phyloP scores from a whole-genome alignment of 148 eudicot genomes.

The Limonium bicolor region DNA sequence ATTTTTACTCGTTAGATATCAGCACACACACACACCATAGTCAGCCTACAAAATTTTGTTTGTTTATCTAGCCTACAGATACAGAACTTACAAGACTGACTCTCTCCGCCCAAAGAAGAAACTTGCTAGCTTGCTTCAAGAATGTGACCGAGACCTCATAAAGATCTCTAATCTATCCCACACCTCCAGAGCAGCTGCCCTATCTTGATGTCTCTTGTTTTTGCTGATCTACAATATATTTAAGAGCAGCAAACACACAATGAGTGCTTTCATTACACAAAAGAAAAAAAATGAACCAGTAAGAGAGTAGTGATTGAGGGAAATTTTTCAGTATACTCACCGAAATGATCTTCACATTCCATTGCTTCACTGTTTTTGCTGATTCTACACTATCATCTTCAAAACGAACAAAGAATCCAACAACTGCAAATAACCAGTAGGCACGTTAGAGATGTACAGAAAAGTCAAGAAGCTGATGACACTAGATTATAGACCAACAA shows the following conservation, averaged over 20 bases:
- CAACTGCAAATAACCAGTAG: constrained; percentile 31
- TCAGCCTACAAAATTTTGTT: too few species aligned
- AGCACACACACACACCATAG: too few species aligned
- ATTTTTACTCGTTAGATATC: too few species aligned
- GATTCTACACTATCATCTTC: constrained; percentile 97
- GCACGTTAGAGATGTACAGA: background rate
- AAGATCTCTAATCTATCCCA: constrained; percentile 88
- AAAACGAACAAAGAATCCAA: constrained; percentile 86
- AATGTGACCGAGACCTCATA: constrained; percentile 61
- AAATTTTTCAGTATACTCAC: constrained; percentile 21
- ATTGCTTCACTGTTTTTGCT: constrained; percentile 76
- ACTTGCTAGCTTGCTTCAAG: constrained; percentile 28
- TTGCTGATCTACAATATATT: constrained; percentile 95
- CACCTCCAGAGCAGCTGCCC: constrained; percentile 94
- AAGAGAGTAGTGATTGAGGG: background rate
- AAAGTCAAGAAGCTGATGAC: background rate
- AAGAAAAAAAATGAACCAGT: background rate
- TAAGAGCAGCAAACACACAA: background rate
- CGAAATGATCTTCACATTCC: constrained; percentile 96
- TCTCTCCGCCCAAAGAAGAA: too few species aligned
- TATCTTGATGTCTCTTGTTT: constrained; percentile 88
- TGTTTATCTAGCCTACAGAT: too few species aligned
- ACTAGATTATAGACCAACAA: background rate
- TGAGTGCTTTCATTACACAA: background rate
- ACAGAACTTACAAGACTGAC: too few species aligned